A percentile compares a stretch with the other conserved stretches of the same genome.
Evolutionary conservation across 768 basidiomycete species (phyloP).

Genomic region (Auriscalpium orientale): DNA sequence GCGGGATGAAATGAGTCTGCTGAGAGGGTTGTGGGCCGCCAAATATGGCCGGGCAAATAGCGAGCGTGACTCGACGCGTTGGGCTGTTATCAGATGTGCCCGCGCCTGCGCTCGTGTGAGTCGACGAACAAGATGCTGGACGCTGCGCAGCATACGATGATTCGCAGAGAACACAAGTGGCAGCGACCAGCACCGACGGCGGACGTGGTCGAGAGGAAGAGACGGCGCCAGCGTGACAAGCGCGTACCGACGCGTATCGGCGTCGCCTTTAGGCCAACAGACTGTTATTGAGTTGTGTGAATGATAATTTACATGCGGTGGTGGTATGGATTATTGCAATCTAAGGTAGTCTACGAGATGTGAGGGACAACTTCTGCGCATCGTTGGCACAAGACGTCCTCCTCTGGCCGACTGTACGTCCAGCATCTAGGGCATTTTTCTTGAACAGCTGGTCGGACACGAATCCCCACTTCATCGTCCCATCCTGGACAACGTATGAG

Average conservation of each 20-base stretch:
- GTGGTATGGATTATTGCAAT: not conserved
- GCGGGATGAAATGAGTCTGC: slow-evolving; percentile 12
- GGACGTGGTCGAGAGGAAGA: not conserved
- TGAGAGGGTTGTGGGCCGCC: not conserved
- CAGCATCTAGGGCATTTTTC: slow-evolving; percentile 90
- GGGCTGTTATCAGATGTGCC: slow-evolving; percentile 15
- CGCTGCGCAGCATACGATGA: slow-evolving; percentile 9
- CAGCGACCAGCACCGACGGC: not conserved
- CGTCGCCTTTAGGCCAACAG: too few species aligned
- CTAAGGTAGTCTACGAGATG: slow-evolving; percentile 4
- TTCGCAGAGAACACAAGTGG: not conserved
- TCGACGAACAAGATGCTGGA: not conserved
- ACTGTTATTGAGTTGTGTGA: not conserved
- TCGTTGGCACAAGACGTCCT: slow-evolving; percentile 55
- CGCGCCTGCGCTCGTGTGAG: not conserved
- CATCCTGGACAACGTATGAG: slow-evolving; percentile 4
- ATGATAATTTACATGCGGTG: not conserved
- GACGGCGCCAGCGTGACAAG: not conserved
- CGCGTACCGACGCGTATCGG: too few species aligned
- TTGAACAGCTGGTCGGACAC: slow-evolving; percentile 50
- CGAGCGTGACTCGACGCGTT: slow-evolving; percentile 15
- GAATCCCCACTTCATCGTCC: slow-evolving; percentile 31
- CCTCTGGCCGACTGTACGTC: slow-evolving; percentile 53
- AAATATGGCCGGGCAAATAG: not conserved
- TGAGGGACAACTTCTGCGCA: slow-evolving; percentile 35